Base-by-base conservation (phyloP, 2,329 filamentous ascomycete genomes). In the Penicillium verrucosum region DNA sequence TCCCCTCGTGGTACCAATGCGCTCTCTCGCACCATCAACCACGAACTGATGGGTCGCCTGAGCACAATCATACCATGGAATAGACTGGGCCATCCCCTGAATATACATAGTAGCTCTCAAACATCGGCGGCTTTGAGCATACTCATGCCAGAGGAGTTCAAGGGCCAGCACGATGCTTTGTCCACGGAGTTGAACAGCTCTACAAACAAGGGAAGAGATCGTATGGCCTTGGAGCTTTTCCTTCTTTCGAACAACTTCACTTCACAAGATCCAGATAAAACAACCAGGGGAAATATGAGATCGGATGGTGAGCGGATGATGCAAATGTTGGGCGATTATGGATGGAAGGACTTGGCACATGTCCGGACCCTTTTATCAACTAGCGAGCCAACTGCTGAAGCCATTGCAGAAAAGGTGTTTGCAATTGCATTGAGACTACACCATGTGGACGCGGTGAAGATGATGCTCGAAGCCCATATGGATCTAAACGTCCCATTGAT, bases 241-340 rank as follows among this genome's bases (percentile, higher is more conserved):
- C 32, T 65, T 6, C 30, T 52, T 16, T 65, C 61, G 5, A 62
- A 64, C 18, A 64, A 61, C 27, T 18, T 65, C 37, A 21, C 32
- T 34, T 16, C 32, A 6, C 32, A 40, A 12, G 37, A 21, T 40
- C 37, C 18, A 21, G 10, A 2, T 3, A 1, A 2, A 7, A 27
- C 25, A 27, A 1, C 25, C 25, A 27, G 25, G n/a, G 0, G 8
- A 5, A 23, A 34, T 36, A 10, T 8, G 4, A 32, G 36, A 27
- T 16, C 12, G 9, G 8, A 40, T 21, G 49, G 44, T 14, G 34
- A 44, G 25, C 29, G 18, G 8, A 8, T 43, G 12, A 32, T 52
- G 9, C 12, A 29, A 25, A 52, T 37, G 10, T 16, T 52, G n/a
- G 12, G 34, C 18, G 40, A 44, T 14, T 42, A 8, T 29, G 49